Percentiles rank a stretch among this genome's conserved stretches.
These are phyloP conservation scores for Trichoderma lentiforme DNA, from an alignment of 2,329 filamentous ascomycete genomes.

Conservation along the genomic window DNA sequence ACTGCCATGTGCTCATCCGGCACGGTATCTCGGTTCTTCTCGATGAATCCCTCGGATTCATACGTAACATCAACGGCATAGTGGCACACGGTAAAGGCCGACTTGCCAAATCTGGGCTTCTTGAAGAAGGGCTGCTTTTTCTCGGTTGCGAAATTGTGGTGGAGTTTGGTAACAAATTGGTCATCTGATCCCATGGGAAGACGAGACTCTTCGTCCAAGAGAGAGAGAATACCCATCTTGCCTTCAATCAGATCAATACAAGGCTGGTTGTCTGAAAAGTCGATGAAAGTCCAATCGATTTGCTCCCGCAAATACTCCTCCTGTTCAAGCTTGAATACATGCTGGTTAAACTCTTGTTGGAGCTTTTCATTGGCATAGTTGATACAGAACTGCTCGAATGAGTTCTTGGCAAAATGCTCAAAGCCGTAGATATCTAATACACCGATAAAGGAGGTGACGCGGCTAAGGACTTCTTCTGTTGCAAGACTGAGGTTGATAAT, in stretches of 20 bases:
- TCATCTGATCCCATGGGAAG: constrained; percentile 97
- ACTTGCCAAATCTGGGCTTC: constrained; percentile 97
- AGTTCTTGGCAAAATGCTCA: constrained; percentile 99
- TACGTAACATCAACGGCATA: constrained; percentile 98
- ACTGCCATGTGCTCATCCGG: constrained; percentile 98
- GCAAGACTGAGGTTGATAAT: constrained; percentile 90
- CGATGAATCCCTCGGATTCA: constrained; percentile 97
- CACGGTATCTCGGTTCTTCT: constrained; percentile 98
- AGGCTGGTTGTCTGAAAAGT: constrained; percentile 98
- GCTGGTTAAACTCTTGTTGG: constrained; percentile 98
- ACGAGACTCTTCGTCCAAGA: constrained; percentile 93
- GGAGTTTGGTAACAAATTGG: constrained; percentile 92
- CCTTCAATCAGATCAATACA: constrained; percentile 98
- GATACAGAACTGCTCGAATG: constrained; percentile 99
- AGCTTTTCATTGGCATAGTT: constrained; percentile 99
- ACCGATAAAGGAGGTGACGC: constrained; percentile 89
- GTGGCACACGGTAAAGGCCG: constrained; percentile 95
- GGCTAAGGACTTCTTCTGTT: constrained; percentile 77
- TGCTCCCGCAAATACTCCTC: constrained; percentile 95
- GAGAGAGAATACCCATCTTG: constrained; percentile 86
- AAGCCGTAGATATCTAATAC: constrained; percentile 99
- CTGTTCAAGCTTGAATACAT: constrained; percentile 98
- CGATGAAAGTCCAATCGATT: constrained; percentile 99
- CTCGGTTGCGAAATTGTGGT: constrained; percentile 84
- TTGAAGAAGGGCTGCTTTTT: constrained; percentile 98